phyloP scores from a whole-genome alignment of 2,329 filamentous ascomycete species.

The Albifimbria verrucaria region DNA sequence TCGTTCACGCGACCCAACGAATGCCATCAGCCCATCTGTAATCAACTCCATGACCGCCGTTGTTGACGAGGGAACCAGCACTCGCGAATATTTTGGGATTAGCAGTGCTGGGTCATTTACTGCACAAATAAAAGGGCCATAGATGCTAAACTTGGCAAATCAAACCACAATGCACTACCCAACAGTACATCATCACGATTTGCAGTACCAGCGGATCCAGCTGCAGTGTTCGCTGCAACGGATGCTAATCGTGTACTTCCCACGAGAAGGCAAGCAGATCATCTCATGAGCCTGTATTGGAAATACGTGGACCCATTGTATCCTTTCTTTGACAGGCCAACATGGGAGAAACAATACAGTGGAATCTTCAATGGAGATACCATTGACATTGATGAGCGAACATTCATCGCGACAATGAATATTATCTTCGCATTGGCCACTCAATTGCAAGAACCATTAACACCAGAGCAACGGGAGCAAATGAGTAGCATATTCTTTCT shows the following conservation, averaged over 20 bases:
- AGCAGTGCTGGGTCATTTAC: conserved; percentile 46
- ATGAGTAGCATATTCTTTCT: conserved; percentile 38
- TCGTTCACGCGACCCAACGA: neutral
- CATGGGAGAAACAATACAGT: conserved; percentile 35
- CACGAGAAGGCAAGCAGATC: conserved; percentile 40
- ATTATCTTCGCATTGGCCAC: conserved; percentile 43
- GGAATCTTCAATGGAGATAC: conserved; percentile 36
- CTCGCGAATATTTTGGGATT: conserved; percentile 42
- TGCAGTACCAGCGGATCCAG: neutral
- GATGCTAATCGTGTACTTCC: conserved; percentile 38
- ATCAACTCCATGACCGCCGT: conserved; percentile 44
- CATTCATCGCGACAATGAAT: conserved; percentile 42
- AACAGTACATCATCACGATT: neutral
- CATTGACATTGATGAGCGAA: conserved; percentile 34
- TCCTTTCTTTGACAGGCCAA: conserved; percentile 37
- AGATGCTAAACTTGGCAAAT: conserved; percentile 24
- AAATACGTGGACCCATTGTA: conserved; percentile 42
- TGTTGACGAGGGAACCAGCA: conserved; percentile 35
- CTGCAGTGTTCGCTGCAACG: conserved; percentile 11
- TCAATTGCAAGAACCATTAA: conserved; percentile 38
- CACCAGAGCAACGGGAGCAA: conserved; percentile 34
- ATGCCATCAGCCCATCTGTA: conserved; percentile 24
- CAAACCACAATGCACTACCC: conserved; percentile 1
- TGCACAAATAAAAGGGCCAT: conserved; percentile 41
- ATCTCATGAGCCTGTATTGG: conserved; percentile 44